Evolutionary conservation across 805 yeast genomes (phyloP).

Genomic region (Candida cerambycidarum): DNA sequence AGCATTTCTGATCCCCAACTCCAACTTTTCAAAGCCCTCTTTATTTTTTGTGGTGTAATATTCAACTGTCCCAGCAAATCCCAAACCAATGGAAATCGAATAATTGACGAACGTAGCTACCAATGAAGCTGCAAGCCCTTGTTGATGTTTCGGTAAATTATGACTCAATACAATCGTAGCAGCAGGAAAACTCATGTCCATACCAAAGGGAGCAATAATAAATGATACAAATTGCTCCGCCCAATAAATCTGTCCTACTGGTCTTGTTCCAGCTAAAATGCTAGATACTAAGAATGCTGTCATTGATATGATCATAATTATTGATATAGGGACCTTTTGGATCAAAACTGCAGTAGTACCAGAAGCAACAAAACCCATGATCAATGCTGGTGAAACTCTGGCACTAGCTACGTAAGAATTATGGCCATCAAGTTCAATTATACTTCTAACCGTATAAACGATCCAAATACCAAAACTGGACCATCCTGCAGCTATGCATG

Average conservation of each 20-base stretch:
- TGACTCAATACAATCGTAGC: conserved; percentile 61
- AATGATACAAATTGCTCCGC: conserved; percentile 54
- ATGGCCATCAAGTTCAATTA: conserved; percentile 24
- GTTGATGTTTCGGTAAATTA: conserved; percentile 58
- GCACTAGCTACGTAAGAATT: conserved; percentile 26
- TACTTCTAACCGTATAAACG: conserved; percentile 54
- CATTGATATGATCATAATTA: conserved; percentile 52
- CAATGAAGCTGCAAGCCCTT: conserved; percentile 77
- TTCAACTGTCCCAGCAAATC: conserved; percentile 36
- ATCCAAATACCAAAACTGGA: conserved; percentile 73
- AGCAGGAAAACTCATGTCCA: conserved; percentile 80
- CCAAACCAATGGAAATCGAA: conserved; percentile 46
- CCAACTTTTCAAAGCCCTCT: conserved; percentile 16
- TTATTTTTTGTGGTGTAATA: conserved; percentile 22
- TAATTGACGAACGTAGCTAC: conserved; percentile 71
- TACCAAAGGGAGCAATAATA: conserved; percentile 62
- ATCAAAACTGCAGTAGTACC: conserved; percentile 48
- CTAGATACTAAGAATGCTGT: conserved; percentile 52
- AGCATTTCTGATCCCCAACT: conserved; percentile 25
- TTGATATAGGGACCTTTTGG: conserved; percentile 45
- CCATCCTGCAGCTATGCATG: conserved; percentile 66
- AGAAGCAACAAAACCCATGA: conserved; percentile 59
- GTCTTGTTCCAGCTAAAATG: conserved; percentile 52
- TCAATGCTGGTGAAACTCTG: conserved; percentile 24
- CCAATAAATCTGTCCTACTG: conserved; percentile 62